A percentile compares a stretch with the other conserved stretches of the same genome.
Evolutionary conservation across 495 filamentous ascomycete genomes (phyloP).

Genomic region (Podospora australis): DNA sequence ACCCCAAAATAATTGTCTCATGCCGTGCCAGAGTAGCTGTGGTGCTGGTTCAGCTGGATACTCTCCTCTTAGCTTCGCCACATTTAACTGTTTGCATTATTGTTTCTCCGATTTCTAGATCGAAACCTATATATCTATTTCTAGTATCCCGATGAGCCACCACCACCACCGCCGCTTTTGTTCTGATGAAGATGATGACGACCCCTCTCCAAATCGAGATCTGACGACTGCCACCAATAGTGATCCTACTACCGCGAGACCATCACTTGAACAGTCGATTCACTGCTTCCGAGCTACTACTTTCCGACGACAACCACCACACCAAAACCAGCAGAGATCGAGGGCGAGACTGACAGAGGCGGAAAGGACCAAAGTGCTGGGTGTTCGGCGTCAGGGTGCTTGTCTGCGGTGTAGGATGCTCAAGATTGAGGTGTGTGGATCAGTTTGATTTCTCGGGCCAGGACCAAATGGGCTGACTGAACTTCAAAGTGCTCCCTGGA

Average conservation of each 20-base stretch:
- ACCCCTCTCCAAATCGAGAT: neutral
- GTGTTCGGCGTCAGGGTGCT: constrained; percentile 62
- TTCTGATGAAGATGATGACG: too few relatives aligned
- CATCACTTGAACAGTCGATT: constrained; percentile 16
- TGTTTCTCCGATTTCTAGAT: neutral
- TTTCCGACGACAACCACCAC: neutral
- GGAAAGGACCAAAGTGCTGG: constrained; percentile 57
- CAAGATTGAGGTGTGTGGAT: constrained; percentile 41
- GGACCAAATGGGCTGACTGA: neutral
- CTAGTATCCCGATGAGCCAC: too few relatives aligned
- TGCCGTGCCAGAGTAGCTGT: neutral
- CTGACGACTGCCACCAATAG: neutral
- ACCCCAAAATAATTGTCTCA: constrained; percentile 1
- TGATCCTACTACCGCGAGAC: neutral
- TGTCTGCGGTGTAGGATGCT: constrained; percentile 69
- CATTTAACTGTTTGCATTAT: neutral
- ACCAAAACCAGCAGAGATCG: neutral
- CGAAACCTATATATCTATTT: too few relatives aligned
- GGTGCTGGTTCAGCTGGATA: constrained; percentile 1
- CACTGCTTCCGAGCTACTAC: constrained; percentile 14
- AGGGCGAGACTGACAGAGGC: constrained; percentile 53
- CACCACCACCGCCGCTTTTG: too few relatives aligned
- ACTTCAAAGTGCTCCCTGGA: constrained; percentile 20
- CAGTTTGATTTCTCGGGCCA: neutral
- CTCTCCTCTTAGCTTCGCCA: neutral